phyloP scores from a whole-genome alignment of 1,284 basidiomycete genomes.

The Boletus nobilissimus region DNA sequence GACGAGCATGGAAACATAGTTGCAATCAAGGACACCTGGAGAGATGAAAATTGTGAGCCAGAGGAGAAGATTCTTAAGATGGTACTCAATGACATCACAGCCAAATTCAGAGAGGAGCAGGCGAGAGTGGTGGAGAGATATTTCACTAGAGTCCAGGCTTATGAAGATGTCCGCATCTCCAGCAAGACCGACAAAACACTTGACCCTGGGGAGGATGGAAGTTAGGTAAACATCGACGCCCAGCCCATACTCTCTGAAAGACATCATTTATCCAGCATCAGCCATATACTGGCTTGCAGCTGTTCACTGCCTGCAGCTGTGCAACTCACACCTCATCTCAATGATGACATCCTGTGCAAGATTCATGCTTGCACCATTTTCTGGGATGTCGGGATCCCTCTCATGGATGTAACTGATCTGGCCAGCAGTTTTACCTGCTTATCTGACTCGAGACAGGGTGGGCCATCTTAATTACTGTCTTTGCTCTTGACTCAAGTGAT shows the following conservation, averaged over 20 bases:
- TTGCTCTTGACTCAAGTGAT: background rate
- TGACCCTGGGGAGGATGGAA: background rate
- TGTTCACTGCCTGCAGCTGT: accelerated
- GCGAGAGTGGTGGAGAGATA: background rate
- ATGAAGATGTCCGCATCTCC: conserved; percentile 5
- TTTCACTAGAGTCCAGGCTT: conserved; percentile 16
- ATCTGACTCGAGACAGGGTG: too few species aligned
- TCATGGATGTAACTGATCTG: too few species aligned
- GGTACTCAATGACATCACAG: conserved; percentile 12
- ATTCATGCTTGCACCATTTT: background rate
- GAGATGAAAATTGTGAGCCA: background rate
- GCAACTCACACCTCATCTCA: background rate
- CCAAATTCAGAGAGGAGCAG: background rate
- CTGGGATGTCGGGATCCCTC: too few species aligned
- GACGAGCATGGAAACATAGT: background rate
- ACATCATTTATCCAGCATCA: background rate
- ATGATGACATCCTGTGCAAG: background rate
- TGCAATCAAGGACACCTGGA: conserved; percentile 28
- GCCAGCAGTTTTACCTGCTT: too few species aligned
- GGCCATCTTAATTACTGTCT: too few species aligned
- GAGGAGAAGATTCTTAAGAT: conserved; percentile 21
- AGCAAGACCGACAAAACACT: background rate
- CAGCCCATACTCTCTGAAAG: background rate
- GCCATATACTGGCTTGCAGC: background rate
- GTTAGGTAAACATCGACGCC: background rate